Evolutionary conservation across 371 early-diverging fungal species (phyloP), one percentile per base, ranked within the genome.

Genomic region (Phascolomyces articulosus): DNA sequence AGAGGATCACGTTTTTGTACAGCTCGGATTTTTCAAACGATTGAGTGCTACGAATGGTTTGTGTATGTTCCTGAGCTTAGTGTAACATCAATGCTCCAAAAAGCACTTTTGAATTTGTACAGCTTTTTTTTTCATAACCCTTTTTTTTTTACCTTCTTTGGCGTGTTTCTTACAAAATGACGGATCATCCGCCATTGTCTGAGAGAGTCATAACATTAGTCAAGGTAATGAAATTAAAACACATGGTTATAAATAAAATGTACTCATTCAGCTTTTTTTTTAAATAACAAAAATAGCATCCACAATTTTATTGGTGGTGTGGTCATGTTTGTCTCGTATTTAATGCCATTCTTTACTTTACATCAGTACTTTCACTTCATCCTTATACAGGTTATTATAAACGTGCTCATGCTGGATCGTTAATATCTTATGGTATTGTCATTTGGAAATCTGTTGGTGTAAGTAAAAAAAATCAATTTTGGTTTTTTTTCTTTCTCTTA

Each of bases 391-490:
- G n/a, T 0, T 76, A 73, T 71, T 93, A 93, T 66, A 69, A 71
- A 62, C 78, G 83, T 58, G 93, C 94, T 16, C 87, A 86, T 62
- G 63, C 87, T 61, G 92, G 95, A 3, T 89, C 91, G 13, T 63
- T 93, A 11, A 58, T 92, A 54, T 88, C 90, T 55, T 94, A 96
- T 73, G 88, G 85, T 24, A 90, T 94, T 56, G 94, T 95, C 59
- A 84, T 93, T 57, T 94, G 91, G 86, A 93, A 93, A 67, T 88
- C 93, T 4, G 88, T 89, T 66, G 87, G 88, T 60, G 91, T 91
- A 84, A 74, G 69, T 61, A 21, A 18, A 40, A 41, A 16, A 59
- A 21, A 34, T 40, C 27, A n/a, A 26, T 68, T 24, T 40, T 47
- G 55, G 41, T 56, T 58, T 38, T 13, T 13, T 38, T 13, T 6